A percentile compares a stretch with the other conserved stretches of the same genome.
Conservation (phyloP, 768 basidiomycete genomes). For the Trametes punicea region DNA sequence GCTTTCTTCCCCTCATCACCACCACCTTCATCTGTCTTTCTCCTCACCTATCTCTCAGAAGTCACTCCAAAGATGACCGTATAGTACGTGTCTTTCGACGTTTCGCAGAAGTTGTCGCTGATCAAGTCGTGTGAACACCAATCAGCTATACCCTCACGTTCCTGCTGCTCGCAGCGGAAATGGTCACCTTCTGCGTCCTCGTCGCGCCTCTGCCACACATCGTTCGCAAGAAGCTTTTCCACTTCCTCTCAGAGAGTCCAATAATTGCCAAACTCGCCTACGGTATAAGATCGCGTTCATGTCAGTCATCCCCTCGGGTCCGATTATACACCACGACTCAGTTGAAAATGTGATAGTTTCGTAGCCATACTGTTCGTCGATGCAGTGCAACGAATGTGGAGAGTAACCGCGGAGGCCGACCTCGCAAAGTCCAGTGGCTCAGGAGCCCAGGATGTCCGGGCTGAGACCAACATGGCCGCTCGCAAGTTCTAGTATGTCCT, state of each 20-base stretch:
- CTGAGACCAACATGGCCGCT: constrained; percentile 87
- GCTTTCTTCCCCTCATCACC: not conserved
- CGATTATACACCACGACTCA: not conserved
- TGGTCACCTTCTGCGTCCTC: constrained; percentile 81
- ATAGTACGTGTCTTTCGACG: constrained; percentile 33
- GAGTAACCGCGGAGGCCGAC: constrained; percentile 69
- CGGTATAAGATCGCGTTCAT: constrained; percentile 91
- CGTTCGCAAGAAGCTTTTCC: constrained; percentile 66
- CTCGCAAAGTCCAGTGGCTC: constrained; percentile 54
- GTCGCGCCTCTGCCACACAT: constrained; percentile 82
- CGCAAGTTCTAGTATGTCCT: constrained; percentile 82
- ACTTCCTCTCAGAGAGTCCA: constrained; percentile 64
- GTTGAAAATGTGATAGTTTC: no score
- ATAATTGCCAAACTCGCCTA: constrained; percentile 85
- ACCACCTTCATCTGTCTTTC: constrained; percentile 1
- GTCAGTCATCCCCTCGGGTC: constrained; percentile 39
- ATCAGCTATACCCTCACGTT: constrained; percentile 80
- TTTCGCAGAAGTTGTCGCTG: not conserved
- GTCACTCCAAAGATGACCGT: constrained; percentile 41
- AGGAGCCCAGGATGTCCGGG: constrained; percentile 57
- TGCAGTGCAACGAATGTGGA: constrained; percentile 90
- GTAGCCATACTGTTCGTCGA: constrained; percentile 86
- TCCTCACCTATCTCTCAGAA: not conserved
- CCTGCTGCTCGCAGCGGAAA: constrained; percentile 77
- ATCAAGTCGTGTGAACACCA: not conserved